Conservation (phyloP, 495 filamentous ascomycete genomes). For the Annulohypoxylon nitens region DNA sequence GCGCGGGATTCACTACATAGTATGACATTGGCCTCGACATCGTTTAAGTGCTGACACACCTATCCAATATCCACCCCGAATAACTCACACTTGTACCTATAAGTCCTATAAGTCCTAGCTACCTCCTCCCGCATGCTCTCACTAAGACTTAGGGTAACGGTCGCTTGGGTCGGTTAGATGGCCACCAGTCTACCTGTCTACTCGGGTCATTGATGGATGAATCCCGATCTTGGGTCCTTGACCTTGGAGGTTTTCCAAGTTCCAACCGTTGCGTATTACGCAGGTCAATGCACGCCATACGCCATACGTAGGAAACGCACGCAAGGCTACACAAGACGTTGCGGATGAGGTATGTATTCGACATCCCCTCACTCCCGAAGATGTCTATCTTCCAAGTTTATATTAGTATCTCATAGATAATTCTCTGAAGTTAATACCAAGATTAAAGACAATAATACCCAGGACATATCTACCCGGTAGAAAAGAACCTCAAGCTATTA, state of each 20-base stretch:
- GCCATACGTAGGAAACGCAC: constrained; percentile 14
- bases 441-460: background rate
- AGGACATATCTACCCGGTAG: background rate
- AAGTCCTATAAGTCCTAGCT: background rate
- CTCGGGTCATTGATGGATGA: constrained; percentile 21
- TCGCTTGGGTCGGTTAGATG: constrained; percentile 41
- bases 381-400: background rate
- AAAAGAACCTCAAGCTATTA: background rate
- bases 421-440: background rate
- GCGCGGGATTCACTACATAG: too few species aligned
- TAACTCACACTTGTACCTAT: too few species aligned
- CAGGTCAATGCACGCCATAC: constrained; percentile 27
- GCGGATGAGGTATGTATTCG: constrained; percentile 5
- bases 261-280: constrained; percentile 15
- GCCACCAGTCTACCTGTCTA: constrained; percentile 11
- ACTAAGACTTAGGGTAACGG: constrained; percentile 27
- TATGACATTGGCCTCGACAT: too few species aligned
- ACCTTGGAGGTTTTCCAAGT: too few species aligned
- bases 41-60: too few species aligned
- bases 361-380: background rate
- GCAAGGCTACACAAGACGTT: constrained; percentile 25
- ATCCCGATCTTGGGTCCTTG: background rate
- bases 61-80: background rate
- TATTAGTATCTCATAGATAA: background rate
- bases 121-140: constrained; percentile 1